Percentiles rank a stretch among this genome's conserved stretches.
Evolutionary conservation across 2,329 filamentous ascomycete genomes (phyloP).

Genomic region (Beauveria sp.): DNA sequence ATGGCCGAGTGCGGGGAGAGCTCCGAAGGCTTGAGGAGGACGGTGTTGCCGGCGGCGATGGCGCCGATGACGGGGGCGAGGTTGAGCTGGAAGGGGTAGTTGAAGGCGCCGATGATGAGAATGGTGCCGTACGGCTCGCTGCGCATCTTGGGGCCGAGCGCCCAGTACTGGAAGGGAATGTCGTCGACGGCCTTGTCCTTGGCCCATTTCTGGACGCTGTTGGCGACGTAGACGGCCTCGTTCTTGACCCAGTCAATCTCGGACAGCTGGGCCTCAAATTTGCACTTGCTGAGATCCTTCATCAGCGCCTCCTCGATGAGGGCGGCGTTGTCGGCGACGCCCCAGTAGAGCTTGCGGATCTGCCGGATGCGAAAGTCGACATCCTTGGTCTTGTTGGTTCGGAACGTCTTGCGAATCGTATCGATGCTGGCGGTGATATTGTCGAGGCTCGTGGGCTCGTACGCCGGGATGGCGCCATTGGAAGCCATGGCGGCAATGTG

Average conservation of each 20-base stretch:
- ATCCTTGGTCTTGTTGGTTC: conserved; percentile 72
- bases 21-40: conserved; percentile 86
- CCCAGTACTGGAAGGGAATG: conserved; percentile 58
- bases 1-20: conserved; percentile 67
- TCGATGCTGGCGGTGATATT: conserved; percentile 56
- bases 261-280: conserved; percentile 63
- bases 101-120: conserved; percentile 87
- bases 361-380: conserved; percentile 76
- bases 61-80: conserved; percentile 77
- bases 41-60: conserved; percentile 87
- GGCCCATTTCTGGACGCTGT: conserved; percentile 73
- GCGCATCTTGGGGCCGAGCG: conserved; percentile 66
- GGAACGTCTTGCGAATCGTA: conserved; percentile 61
- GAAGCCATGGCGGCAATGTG: conserved; percentile 29
- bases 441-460: conserved; percentile 57
- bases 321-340: conserved; percentile 66
- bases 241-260: conserved; percentile 75
- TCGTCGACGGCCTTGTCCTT: conserved; percentile 71
- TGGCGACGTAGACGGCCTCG: conserved; percentile 71
- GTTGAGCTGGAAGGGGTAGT: conserved; percentile 81
- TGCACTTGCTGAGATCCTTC: conserved; percentile 70
- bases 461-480: conserved; percentile 33
- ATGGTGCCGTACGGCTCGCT: conserved; percentile 83
- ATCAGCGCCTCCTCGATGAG: conserved; percentile 68
- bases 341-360: conserved; percentile 94